Conservation (phyloP, 305 asterid species). For the Fraxinus albicans region DNA sequence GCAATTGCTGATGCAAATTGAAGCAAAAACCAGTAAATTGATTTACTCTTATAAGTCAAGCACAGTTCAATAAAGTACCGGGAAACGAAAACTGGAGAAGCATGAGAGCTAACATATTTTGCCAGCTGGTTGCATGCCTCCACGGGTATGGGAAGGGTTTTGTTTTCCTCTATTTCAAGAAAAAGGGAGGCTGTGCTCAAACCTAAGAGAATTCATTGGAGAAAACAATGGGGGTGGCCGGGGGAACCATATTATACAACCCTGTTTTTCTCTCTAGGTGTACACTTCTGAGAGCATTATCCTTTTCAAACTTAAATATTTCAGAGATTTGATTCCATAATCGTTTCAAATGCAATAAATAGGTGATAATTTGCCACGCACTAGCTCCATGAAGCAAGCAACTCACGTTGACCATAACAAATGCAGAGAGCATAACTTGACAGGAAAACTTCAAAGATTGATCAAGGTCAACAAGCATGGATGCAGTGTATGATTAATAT, state of each 20-base stretch:
- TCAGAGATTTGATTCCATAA: not conserved
- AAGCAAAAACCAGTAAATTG: not conserved
- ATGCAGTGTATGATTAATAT: not conserved
- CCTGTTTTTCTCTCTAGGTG: not conserved
- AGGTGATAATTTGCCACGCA: not conserved
- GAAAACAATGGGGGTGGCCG: not conserved
- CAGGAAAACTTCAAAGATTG: not conserved
- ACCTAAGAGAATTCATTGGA: not conserved
- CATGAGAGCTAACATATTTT: not conserved
- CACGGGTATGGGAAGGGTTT: not conserved
- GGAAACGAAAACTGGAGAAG: not conserved
- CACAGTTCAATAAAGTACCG: not conserved
- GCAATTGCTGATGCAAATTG: not conserved
- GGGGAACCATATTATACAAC: not conserved
- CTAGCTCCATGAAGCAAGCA: not conserved
- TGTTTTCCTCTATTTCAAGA: not conserved
- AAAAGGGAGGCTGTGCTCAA: not conserved
- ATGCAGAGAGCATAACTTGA: not conserved
- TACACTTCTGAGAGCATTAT: not conserved
- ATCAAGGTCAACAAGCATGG: slow-evolving; percentile 1
- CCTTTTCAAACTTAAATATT: not conserved
- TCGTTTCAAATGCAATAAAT: not conserved
- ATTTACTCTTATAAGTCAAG: not conserved
- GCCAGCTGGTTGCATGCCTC: not conserved
- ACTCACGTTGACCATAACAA: not conserved